Evolutionary conservation across 192 early-diverging fungal species (phyloP), one percentile per base, ranked within the genome.

Genomic region (Lunasporangiospora selenospora): DNA sequence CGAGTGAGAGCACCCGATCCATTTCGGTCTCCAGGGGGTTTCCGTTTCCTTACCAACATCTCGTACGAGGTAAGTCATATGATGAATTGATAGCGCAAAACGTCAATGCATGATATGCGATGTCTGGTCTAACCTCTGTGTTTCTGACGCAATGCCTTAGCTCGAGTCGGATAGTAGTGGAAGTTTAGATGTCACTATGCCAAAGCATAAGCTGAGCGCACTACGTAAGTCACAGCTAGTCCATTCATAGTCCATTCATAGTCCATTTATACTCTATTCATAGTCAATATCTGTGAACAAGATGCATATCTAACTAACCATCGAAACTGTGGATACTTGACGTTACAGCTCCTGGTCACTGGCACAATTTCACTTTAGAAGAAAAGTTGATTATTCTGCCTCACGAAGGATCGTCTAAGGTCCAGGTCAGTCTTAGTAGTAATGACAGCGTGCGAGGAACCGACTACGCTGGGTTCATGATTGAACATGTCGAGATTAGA

Each of bases 401-500:
- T 10, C 69, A 73, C 30, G 30, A 30, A 1, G 69, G 60, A 37
- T 38, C 9, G 15, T 41, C 59, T 7, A 27, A 50, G 3, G 33
- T 73, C n/a, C 52, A 73, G 15, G 53, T 55, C 4, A 26, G 58
- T 4, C 47, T 73, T 16, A 21, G 34, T 36, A 73, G 58, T 31
- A 73, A 73, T 24, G 69, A 58, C 18, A 58, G 58, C n/a, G 23
- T 29, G 3, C 41, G 37, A 8, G 53, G 49, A 2, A 54, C 39
- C 8, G 69, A 63, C 15, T 63, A 57, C 18, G 34, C 30, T 41
- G 69, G 69, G 40, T 47, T 73, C 16, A 36, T 41, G 4, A 53
- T 73, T 19, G 69, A 73, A n/a, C 55, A 58, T 56, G 60, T 63
- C 12, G 69, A 73, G 40, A 58, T 73, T 49, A 44, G 54, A 27